Percentiles rank a stretch among this genome's conserved stretches.
Evolutionary conservation across 768 basidiomycete genomes (phyloP).

Genomic region (Naematelia encephala): DNA sequence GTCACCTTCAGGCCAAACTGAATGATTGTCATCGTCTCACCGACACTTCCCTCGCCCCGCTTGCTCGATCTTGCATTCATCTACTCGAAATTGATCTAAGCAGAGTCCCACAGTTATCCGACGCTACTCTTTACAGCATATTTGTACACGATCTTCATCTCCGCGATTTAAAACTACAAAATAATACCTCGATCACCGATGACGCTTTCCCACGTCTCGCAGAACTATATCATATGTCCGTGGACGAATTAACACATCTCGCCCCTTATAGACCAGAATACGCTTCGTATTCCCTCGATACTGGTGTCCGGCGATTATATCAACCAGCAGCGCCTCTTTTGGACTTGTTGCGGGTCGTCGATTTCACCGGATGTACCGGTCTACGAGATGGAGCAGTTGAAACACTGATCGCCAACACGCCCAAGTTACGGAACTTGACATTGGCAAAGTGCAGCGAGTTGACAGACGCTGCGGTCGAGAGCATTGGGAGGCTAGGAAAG

Average conservation of each 20-base stretch:
- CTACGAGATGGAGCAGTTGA: constrained; percentile 80
- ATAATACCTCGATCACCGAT: constrained; percentile 74
- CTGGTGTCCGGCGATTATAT: neutral
- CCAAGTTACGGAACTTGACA: constrained; percentile 79
- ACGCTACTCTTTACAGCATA: constrained; percentile 72
- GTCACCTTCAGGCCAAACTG: constrained; percentile 66
- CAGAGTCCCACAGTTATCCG: constrained; percentile 72
- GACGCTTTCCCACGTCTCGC: constrained; percentile 74
- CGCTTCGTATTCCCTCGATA: neutral
- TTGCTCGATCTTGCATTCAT: constrained; percentile 75
- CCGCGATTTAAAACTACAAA: constrained; percentile 84
- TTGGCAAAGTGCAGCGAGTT: constrained; percentile 76
- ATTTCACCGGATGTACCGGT: constrained; percentile 77
- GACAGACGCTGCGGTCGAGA: constrained; percentile 77
- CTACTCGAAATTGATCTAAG: constrained; percentile 93
- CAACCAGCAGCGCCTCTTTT: constrained; percentile 52
- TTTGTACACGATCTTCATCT: constrained; percentile 77
- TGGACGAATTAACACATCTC: constrained; percentile 10
- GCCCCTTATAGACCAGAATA: neutral
- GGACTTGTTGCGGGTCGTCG: constrained; percentile 87
- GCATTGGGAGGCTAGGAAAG: constrained; percentile 81
- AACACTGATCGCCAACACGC: constrained; percentile 73
- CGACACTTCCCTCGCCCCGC: constrained; percentile 67
- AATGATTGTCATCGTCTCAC: constrained; percentile 72
- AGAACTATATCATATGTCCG: constrained; percentile 42